Evolutionary conservation across 345 rosid species (phyloP), one percentile per base, ranked within the genome.

Genomic region (Citrus trifoliata): DNA sequence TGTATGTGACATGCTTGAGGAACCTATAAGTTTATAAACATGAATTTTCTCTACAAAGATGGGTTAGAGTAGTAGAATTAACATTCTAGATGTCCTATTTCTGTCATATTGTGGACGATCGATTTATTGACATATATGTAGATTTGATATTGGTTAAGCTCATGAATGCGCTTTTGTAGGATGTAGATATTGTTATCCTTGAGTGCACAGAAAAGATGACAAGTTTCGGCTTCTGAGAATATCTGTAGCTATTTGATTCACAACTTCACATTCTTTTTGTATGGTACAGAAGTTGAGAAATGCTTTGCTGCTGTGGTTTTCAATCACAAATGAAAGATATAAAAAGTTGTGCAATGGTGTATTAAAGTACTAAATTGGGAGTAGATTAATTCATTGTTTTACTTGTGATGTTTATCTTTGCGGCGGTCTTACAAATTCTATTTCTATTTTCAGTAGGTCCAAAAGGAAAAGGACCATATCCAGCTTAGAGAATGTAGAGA

Each of bases 391-490:
- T 64, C 61, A 53, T 18, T 67, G 37, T 22, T 38, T 28, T 14
- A 63, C 37, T 22, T 64, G 14, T 27, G 10, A 32, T 60, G 27
- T 46, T 58, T 67, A 73, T 59, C 5, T 71, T 19, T 16, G 16
- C 8, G 16, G 24, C 30, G 4, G 67, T 35, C 48, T 33, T 13
- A 59, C 12, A 56, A 48, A 24, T 64, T 79, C 73, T 48, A 10
- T 38, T 77, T 25, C 4, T 13, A 58, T 73, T 78, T 82, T 72
- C 80, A 73, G 87, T 75, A 92, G 89, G 87, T 87, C 90, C 64
- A 93, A 93, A 82, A 84, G 90, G 80, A 93, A 90, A 77, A 92
- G 83, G 87, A 78, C 82, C 42, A 79, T 78, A 22, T 78, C 85
- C 42, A 87, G 81, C 84, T 18, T 80, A 14, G 95, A 82, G 48